These are phyloP conservation scores for Entomortierella chlamydospora DNA, from an alignment of 192 early-diverging fungal genomes.

Conservation along the genomic window DNA sequence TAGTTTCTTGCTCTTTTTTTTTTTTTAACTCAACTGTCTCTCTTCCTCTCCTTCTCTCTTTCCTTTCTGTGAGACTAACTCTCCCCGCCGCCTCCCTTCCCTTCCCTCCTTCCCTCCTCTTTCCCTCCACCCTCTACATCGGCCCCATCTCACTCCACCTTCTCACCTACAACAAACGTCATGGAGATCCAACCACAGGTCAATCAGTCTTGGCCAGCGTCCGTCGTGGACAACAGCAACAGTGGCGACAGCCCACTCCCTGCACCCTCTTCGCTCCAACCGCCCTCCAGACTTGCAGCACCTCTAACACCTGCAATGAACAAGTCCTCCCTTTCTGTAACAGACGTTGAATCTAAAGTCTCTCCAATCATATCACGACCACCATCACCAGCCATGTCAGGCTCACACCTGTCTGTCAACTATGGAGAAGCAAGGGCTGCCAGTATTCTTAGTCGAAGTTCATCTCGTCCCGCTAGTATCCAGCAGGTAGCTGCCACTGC, in stretches of 20 bases:
- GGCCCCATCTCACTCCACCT: background rate
- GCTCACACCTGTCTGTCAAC: slow-evolving; percentile 19
- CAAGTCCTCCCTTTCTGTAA: background rate
- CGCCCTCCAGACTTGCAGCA: background rate
- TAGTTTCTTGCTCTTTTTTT: background rate
- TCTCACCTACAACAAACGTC: background rate
- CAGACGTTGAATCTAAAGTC: background rate
- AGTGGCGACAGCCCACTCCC: background rate
- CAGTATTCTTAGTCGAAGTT: slow-evolving; percentile 23
- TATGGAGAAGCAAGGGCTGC: slow-evolving; percentile 5
- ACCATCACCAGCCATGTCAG: slow-evolving; percentile 6
- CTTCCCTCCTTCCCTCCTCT: slow-evolving; percentile 1
- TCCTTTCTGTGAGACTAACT: background rate
- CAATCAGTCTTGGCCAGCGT: background rate
- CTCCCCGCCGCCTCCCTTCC: background rate
- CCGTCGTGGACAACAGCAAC: background rate
- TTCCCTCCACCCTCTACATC: background rate
- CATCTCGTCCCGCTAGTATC: slow-evolving; percentile 21
- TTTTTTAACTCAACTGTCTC: background rate
- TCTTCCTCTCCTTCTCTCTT: background rate
- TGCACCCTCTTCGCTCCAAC: background rate
- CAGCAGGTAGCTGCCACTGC: slow-evolving; percentile 24
- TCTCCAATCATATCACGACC: slow-evolving; percentile 6
- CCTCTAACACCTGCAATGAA: background rate
- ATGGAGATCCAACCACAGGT: background rate